These are phyloP conservation scores for Rhizopogon rudus DNA, from an alignment of 768 basidiomycete species.

Conservation along the genomic window DNA sequence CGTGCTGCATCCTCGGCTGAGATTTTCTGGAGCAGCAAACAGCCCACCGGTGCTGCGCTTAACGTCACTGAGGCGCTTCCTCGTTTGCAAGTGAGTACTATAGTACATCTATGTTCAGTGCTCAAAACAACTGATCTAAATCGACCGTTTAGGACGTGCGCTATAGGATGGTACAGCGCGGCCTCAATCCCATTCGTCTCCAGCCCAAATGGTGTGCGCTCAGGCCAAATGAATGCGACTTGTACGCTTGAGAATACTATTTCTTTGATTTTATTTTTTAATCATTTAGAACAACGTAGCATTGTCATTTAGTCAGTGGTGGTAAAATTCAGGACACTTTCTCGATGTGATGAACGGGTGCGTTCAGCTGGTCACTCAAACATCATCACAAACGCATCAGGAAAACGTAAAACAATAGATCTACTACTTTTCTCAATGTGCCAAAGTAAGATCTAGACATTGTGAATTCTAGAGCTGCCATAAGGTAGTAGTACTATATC, in stretches of 20 bases:
- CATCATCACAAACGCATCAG: no score
- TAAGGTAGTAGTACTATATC: no score
- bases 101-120: no score
- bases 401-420: no score
- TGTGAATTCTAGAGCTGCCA: no score
- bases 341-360: no score
- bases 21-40: constrained; percentile 47
- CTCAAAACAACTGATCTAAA: not conserved
- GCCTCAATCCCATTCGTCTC: constrained; percentile 40
- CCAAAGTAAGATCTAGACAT: no score
- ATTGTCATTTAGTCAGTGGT: constrained; percentile 32
- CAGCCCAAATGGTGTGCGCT: constrained; percentile 57
- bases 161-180: constrained; percentile 44
- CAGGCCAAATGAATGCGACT: constrained; percentile 41
- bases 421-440: no score
- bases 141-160: constrained; percentile 29
- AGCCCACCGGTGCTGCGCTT: constrained; percentile 29
- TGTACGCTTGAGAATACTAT: constrained; percentile 11
- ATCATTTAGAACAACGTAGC: not conserved
- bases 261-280: not conserved
- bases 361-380: no score
- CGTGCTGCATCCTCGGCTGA: constrained; percentile 49
- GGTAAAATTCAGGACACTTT: no score
- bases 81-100: constrained; percentile 35
- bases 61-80: constrained; percentile 37